Conservation (phyloP, 805 yeast genomes). For the Kodamaea fukazawae region DNA sequence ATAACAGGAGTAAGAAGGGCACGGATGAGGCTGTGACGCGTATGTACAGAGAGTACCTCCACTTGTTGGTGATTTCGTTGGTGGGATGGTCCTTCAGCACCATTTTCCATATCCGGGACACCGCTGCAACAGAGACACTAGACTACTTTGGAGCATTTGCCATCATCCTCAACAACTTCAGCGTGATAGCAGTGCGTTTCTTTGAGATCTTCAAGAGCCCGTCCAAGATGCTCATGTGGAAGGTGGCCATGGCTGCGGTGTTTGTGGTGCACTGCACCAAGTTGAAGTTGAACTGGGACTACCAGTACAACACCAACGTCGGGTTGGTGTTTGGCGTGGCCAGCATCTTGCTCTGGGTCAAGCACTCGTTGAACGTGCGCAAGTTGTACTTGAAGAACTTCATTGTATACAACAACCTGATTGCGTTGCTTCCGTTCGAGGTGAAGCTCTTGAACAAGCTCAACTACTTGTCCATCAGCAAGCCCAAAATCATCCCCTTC, state of each 20-base stretch:
- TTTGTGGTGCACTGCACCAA: constrained; percentile 28
- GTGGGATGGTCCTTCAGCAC: constrained; percentile 39
- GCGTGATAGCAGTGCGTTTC: constrained; percentile 31
- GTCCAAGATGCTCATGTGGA: constrained; percentile 16
- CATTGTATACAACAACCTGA: constrained; percentile 32
- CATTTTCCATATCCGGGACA: constrained; percentile 39
- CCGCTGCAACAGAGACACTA: constrained; percentile 35
- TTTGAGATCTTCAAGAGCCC: constrained; percentile 23
- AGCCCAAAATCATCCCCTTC: constrained; percentile 29
- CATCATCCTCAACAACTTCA: constrained; percentile 35
- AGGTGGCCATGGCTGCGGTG: constrained; percentile 16
- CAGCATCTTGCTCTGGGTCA: constrained; percentile 32
- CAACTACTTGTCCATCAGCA: constrained; percentile 24
- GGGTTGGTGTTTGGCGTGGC: constrained; percentile 31
- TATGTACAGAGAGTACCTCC: constrained; percentile 32
- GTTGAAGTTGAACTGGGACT: constrained; percentile 36
- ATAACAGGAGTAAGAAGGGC: constrained; percentile 17
- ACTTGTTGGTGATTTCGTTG: constrained; percentile 25
- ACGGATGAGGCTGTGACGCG: constrained; percentile 14
- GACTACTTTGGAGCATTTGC: constrained; percentile 44
- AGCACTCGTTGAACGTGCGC: constrained; percentile 26
- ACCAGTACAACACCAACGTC: constrained; percentile 33
- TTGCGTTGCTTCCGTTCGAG: constrained; percentile 39
- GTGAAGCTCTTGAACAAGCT: constrained; percentile 33
- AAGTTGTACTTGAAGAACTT: constrained; percentile 14